These are phyloP conservation scores for Articulospora tetracladia DNA, from an alignment of 495 filamentous ascomycete species.

Conservation along the genomic window DNA sequence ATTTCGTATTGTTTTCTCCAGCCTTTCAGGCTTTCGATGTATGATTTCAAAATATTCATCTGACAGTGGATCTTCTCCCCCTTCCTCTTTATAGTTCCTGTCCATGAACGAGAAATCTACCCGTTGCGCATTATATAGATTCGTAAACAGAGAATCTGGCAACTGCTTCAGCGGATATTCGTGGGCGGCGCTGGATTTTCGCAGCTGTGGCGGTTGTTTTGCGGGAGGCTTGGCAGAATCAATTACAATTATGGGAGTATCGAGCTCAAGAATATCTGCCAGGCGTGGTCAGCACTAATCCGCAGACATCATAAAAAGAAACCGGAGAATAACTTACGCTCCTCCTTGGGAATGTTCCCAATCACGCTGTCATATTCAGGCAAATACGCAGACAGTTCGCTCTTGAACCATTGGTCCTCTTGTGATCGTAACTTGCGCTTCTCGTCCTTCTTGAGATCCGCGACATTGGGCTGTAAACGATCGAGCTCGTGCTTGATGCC, in stretches of 20 bases:
- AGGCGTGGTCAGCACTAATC: constrained; percentile 1
- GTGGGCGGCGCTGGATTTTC: constrained; percentile 23
- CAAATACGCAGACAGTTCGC: constrained; percentile 83
- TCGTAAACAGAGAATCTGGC: constrained; percentile 39
- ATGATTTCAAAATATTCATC: constrained; percentile 64
- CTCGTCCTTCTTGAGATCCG: constrained; percentile 37
- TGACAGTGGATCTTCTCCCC: constrained; percentile 59
- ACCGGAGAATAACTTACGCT: constrained; percentile 49
- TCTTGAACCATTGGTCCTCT: constrained; percentile 65
- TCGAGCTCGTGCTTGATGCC: constrained; percentile 50
- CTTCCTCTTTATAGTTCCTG: constrained; percentile 33
- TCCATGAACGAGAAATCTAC: constrained; percentile 55
- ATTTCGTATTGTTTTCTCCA: constrained; percentile 90
- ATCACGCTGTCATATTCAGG: constrained; percentile 89
- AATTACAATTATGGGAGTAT: constrained; percentile 55
- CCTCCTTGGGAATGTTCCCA: constrained; percentile 70
- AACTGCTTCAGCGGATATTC: constrained; percentile 40
- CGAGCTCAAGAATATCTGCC: constrained; percentile 53
- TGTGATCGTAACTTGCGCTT: constrained; percentile 53
- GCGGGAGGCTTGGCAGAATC: constrained; percentile 32
- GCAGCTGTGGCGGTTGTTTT: constrained; percentile 26
- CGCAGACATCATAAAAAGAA: constrained; percentile 3
- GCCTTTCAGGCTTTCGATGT: constrained; percentile 76
- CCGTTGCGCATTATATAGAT: constrained; percentile 47
- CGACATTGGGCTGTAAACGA: constrained; percentile 37